These are phyloP conservation scores for Aspergillus sparsus DNA, from an alignment of 495 filamentous ascomycete species.

Conservation along the genomic window DNA sequence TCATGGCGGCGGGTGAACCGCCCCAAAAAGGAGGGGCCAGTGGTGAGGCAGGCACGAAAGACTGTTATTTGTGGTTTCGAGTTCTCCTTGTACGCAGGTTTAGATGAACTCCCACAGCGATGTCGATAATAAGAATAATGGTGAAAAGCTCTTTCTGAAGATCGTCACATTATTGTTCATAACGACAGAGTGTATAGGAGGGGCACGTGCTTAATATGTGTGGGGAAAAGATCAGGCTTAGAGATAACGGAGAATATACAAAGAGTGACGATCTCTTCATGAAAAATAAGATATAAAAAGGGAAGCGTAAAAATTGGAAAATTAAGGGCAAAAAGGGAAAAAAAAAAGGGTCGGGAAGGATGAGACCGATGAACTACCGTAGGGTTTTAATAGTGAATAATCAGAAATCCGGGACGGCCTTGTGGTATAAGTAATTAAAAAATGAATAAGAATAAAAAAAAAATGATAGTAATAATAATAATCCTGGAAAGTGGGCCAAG, in stretches of 20 bases:
- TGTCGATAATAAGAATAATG: too few relatives aligned
- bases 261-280: background rate
- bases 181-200: background rate
- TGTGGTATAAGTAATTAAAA: too few relatives aligned
- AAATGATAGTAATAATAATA: too few relatives aligned
- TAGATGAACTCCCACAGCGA: too few relatives aligned
- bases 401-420: too few relatives aligned
- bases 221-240: slow-evolving; percentile 13
- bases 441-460: too few relatives aligned
- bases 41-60: slow-evolving; percentile 1
- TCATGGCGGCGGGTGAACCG: slow-evolving; percentile 30
- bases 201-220: slow-evolving; percentile 12
- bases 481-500: too few relatives aligned
- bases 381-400: too few relatives aligned
- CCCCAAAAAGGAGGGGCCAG: slow-evolving; percentile 36
- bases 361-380: too few relatives aligned
- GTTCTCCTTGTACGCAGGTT: too few relatives aligned
- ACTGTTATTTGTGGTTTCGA: background rate
- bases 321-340: too few relatives aligned
- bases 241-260: slow-evolving; percentile 9
- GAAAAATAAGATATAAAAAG: background rate
- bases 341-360: background rate
- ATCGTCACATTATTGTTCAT: slow-evolving; percentile 18
- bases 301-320: background rate
- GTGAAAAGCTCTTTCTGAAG: background rate